Percentiles rank a stretch among this genome's conserved stretches.
phyloP scores from a whole-genome alignment of 257 asterid species.

The Solanum rostratum region DNA sequence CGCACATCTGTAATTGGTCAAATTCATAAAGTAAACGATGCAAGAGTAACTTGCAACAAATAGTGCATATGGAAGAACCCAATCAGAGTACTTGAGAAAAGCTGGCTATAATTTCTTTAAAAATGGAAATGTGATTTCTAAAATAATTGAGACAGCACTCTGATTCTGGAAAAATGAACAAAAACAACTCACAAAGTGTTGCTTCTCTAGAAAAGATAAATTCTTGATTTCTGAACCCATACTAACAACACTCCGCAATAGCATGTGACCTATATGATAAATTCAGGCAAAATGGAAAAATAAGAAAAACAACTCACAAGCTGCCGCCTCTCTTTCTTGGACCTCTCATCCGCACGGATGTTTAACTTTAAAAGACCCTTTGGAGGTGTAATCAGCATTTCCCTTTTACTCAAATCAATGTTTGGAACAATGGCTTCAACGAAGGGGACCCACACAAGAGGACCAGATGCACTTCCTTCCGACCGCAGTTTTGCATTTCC shows the following conservation, averaged over 20 bases:
- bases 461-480: constrained; percentile 43
- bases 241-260: not conserved
- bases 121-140: not conserved
- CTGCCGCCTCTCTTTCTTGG: constrained; percentile 97
- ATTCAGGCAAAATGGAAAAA: not conserved
- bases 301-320: constrained; percentile 45
- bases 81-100: not conserved
- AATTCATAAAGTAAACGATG: not conserved
- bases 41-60: not conserved
- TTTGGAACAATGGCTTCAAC: constrained; percentile 86
- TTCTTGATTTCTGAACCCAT: not conserved
- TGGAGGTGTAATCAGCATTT: constrained; percentile 93
- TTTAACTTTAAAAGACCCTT: constrained; percentile 87
- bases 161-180: not conserved
- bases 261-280: not conserved
- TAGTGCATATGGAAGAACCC: not conserved
- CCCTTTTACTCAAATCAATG: constrained; percentile 60
- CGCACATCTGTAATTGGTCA: not conserved
- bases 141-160: not conserved
- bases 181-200: not conserved
- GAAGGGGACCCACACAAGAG: constrained; percentile 83
- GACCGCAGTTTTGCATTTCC: constrained; percentile 17
- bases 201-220: not conserved
- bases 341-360: constrained; percentile 59
- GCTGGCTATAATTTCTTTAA: not conserved